These are phyloP conservation scores for Laburnicola sp. DNA, from an alignment of 2,329 filamentous ascomycete species.

Conservation along the genomic window DNA sequence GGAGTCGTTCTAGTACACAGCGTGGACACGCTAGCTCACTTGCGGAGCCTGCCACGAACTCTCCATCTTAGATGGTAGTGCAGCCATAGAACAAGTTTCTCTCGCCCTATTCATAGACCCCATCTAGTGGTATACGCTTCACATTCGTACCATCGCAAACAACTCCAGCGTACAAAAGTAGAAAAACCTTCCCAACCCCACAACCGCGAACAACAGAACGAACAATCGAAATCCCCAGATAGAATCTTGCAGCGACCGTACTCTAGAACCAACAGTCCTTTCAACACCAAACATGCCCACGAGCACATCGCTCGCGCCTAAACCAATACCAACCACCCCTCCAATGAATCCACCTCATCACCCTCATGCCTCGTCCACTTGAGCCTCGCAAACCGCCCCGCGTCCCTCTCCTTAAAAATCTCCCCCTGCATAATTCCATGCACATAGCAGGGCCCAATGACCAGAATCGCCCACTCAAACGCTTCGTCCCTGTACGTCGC, in stretches of 20 bases:
- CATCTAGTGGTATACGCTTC: too few relatives aligned
- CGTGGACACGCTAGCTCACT: conserved; percentile 14
- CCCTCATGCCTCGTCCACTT: background rate
- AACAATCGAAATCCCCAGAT: too few relatives aligned
- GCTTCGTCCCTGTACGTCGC: background rate
- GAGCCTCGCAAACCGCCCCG: background rate
- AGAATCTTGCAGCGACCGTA: too few relatives aligned
- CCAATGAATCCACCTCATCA: background rate
- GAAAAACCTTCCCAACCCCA: too few relatives aligned
- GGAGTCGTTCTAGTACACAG: conserved; percentile 30
- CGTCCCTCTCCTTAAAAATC: background rate
- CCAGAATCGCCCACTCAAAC: background rate
- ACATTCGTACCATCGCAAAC: too few relatives aligned
- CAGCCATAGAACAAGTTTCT: conserved; percentile 21
- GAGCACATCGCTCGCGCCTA: background rate
- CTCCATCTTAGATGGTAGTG: conserved; percentile 20
- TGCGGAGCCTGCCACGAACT: conserved; percentile 17
- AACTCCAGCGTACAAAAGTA: too few relatives aligned
- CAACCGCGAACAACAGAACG: too few relatives aligned
- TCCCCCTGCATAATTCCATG: conserved; percentile 8
- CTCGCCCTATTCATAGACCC: too few relatives aligned
- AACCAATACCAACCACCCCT: background rate
- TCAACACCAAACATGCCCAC: background rate
- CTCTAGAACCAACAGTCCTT: background rate
- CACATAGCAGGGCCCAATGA: conserved; percentile 8